These are phyloP conservation scores for Aegilops sharonensis DNA, from an alignment of 176 grass and related monocot genomes.

Conservation along the genomic window DNA sequence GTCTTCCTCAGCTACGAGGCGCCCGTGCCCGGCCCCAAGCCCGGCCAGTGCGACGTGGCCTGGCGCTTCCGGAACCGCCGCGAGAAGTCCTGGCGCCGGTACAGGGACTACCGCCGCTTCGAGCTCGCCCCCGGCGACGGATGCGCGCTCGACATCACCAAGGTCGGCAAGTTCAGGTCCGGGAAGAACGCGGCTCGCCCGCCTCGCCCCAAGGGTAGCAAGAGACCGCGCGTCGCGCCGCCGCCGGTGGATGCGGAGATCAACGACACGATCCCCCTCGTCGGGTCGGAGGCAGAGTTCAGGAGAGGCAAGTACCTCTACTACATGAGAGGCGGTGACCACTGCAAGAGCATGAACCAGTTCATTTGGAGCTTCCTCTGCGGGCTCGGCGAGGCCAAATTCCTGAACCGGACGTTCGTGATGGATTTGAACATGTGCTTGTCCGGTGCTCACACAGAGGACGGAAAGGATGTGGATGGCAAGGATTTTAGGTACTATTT, in stretches of 20 bases:
- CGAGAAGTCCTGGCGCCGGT: slow-evolving; percentile 91
- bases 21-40: slow-evolving; percentile 51
- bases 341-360: slow-evolving; percentile 99
- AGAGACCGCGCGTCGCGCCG: not conserved
- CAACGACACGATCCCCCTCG: slow-evolving; percentile 75
- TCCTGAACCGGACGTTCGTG: slow-evolving; percentile 88
- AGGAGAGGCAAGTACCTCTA: slow-evolving; percentile 72
- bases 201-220: not conserved
- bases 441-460: slow-evolving; percentile 62
- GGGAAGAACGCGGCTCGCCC: slow-evolving; percentile 71
- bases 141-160: slow-evolving; percentile 48
- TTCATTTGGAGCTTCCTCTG: slow-evolving; percentile 93
- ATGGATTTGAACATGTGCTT: slow-evolving; percentile 83
- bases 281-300: slow-evolving; percentile 84
- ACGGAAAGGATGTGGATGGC: slow-evolving; percentile 74
- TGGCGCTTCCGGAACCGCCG: slow-evolving; percentile 84
- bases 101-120: slow-evolving; percentile 86
- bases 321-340: slow-evolving; percentile 83
- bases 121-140: slow-evolving; percentile 47
- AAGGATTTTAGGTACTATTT: slow-evolving; percentile 96
- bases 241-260: slow-evolving; percentile 63
- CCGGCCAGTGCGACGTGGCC: slow-evolving; percentile 67
- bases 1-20: slow-evolving; percentile 80
- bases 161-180: slow-evolving; percentile 80
- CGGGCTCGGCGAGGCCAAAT: slow-evolving; percentile 87